Evolutionary conservation across 768 basidiomycete species (phyloP), one percentile per base, ranked within the genome.

Genomic region (Rhizopogon vesiculosus): DNA sequence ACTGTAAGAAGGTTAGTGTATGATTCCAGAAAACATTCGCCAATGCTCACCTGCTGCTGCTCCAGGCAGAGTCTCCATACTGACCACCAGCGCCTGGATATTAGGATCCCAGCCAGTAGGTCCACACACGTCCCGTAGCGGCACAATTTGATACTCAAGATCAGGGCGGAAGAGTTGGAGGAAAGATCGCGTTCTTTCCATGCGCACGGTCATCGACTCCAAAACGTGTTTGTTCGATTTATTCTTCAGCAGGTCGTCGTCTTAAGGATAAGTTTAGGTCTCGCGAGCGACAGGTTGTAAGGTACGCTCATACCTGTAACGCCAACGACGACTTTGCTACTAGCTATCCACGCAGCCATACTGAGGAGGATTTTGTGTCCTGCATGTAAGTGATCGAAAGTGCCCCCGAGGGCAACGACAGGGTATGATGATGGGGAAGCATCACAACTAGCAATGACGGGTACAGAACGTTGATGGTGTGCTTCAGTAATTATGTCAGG

Each of bases 301-400:
- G 18, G 56, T 29, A 42, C 51, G 42, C n/a, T 62, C 78, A 63
- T 55, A 89, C 91, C 88, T 52, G 92, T 91, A 40, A 98, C 75
- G 5, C 97, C 97, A 60, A 98, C 85, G 58, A 98, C 91, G 64
- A 98, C 73, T 69, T 93, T 94, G 59, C 78, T 69, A 43, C 72
- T 67, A 0, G 94, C 78, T 54, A 98, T 85, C 80, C 88, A 93
- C 1, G 91, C 85, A 12, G 84, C 88, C 85, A 97, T 93, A 64
- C 92, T 91, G 10, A 99, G 81, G 29, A 99, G 82, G 57, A 99
- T 95, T 72, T 97, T 97, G 75, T 99, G 97, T 0, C 96, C 97
- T 3, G 93, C 84, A 66, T 99, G 97, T 15, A 99, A 82, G 69
- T 98, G 97, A 72, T 99, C 97, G 70, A 98, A 98, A 0, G 97